Evolutionary conservation across 2,329 filamentous ascomycete genomes (phyloP), one percentile per base, ranked within the genome.

Genomic region (Aspergillus carbonarius): DNA sequence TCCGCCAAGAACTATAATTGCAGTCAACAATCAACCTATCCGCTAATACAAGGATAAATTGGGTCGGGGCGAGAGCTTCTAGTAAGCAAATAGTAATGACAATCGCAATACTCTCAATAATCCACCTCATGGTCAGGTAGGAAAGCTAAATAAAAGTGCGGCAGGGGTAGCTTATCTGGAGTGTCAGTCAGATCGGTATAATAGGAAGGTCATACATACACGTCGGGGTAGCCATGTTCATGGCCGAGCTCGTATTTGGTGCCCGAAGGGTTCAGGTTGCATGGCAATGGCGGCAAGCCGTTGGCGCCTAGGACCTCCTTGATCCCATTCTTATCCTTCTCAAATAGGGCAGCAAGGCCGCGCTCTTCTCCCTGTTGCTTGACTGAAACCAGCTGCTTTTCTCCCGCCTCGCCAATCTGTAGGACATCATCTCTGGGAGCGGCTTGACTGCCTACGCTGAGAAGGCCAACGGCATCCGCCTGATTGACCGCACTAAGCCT

Each of bases 201-300:
- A 49, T 58, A 50, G 56, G 60, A 37, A 63, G n/a, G 12, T 46
- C 5, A 34, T 27, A 86, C 88, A 77, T 79, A 92, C 90, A 81
- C 75, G 52, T 83, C 82, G 34, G 84, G 79, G 76, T 96, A 97
- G 60, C 88, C 83, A 70, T 89, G 84, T 71, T 93, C 74, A 32
- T 63, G 32, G 63, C 78, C 77, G 69, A 96, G 87, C 76, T 88
- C 85, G 75, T 92, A 87, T 72, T 88, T 78, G 48, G 76, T 75
- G 65, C 67, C 63, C 44, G 76, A 75, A 59, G 82, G 68, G 66
- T 80, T 85, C 75, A 87, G 78, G n/a, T 90, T 88, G 69, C 87
- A 87, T 15, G 93, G 95, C 70, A 90, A 78, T n/a, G 95, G 95
- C 58, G 95, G 95, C 76, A 99, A 76, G 1, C 93, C 93, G 68